Base-by-base conservation (phyloP, 305 asterid species). In the Rubia occidens region DNA sequence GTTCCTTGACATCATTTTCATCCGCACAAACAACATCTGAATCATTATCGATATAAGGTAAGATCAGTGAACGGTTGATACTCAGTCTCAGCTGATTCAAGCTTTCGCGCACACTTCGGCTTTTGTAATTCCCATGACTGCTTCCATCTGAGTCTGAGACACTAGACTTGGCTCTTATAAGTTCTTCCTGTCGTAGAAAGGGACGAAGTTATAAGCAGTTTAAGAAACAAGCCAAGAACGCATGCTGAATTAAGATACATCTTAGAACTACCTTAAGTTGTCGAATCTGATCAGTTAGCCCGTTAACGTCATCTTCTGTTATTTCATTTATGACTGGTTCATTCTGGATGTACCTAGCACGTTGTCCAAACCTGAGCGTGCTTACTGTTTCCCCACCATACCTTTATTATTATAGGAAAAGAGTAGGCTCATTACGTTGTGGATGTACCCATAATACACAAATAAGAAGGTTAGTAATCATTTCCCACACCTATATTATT, bases 301-400 rank as follows among this genome's bases (percentile, higher is more conserved):
- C 93, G 76, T 89, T 83, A 62, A 87, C 93, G 75, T 87, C 95
- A 64, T 89, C 96, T 83, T 94, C 99, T 61, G 87, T 70, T 72
- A 89, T 90, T 84, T 86, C 95, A 78, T 94, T 90, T 78, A 88
- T 82, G 60, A 87, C 81, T 56, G 97, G 95, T 78, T 86, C 87
- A 69, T 94, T 94, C 75, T 83, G 84, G 74, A 90, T 64, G 71
- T 84, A 82, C 78, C 78, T 86, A 54, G 85, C 89, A 73, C 82
- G 86, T 77, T 62, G 76, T 72, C 96, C 97, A 76, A 94, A 89
- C 78, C 97, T 88, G 75, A 94, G 92, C 40, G 96, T 90, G 82
- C 99, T 90, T 49, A 77, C 54, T 55, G 91, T 85, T 84, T 89
- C 99, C 58, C 81, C 78, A 40, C 60, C 65, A 61, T 73, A 82